Conservation (phyloP, 306 rosid species). For the Vigna hirtella region DNA sequence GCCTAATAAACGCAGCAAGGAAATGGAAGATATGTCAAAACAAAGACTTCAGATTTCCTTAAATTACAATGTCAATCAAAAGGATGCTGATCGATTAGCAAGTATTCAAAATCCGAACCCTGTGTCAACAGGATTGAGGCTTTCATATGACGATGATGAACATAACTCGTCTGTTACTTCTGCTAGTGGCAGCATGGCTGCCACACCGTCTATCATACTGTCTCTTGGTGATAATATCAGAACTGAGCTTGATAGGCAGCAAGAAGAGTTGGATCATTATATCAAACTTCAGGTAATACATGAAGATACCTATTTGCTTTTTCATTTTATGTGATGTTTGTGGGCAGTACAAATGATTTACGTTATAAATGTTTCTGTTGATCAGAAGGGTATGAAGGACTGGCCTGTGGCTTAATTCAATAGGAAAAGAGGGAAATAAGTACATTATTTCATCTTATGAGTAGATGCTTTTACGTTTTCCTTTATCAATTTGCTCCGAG, state of each 20-base stretch:
- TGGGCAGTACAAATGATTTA: not conserved
- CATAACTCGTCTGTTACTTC: constrained; percentile 92
- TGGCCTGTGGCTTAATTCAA: constrained; percentile 13
- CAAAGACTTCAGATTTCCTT: constrained; percentile 87
- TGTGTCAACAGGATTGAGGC: constrained; percentile 89
- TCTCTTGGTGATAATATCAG: constrained; percentile 76
- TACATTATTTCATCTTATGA: no score
- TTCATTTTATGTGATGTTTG: constrained; percentile 2
- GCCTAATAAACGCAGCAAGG: constrained; percentile 70
- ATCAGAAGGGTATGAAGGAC: not conserved
- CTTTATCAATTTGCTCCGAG: no score
- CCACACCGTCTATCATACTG: constrained; percentile 66
- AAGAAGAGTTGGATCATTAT: constrained; percentile 80
- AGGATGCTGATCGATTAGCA: constrained; percentile 72
- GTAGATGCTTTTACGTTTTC: no score
- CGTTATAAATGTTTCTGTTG: constrained; percentile 10
- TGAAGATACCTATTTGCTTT: not conserved
- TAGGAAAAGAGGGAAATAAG: not conserved
- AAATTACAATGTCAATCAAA: constrained; percentile 71
- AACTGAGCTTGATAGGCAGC: constrained; percentile 82
- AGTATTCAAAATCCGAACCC: constrained; percentile 80
- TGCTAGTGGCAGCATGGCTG: constrained; percentile 85
- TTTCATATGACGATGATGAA: constrained; percentile 92
- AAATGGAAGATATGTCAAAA: constrained; percentile 71
- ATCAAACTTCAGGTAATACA: constrained; percentile 76